Conservation (phyloP, 2,329 filamentous ascomycete species). For the Emergomyces africanus region DNA sequence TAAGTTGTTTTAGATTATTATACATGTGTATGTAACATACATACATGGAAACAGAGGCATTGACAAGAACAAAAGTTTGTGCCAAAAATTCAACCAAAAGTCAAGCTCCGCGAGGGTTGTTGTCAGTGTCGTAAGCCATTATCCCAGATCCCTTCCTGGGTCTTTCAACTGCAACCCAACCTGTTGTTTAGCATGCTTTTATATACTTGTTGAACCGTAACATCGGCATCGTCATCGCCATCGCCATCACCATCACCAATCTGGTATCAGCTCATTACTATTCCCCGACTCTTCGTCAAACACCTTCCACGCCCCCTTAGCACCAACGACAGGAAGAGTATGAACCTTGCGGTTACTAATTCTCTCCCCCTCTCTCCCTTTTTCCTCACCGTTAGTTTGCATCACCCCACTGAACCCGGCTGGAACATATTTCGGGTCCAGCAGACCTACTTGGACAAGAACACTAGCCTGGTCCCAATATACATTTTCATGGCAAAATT, state of each 20-base stretch:
- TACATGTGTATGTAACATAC: neutral
- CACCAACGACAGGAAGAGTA: conserved; percentile 24
- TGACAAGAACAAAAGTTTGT: neutral
- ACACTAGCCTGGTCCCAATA: conserved; percentile 54
- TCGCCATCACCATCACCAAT: neutral
- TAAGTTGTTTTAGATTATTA: neutral
- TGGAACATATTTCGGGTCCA: conserved; percentile 43
- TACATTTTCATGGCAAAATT: conserved; percentile 41
- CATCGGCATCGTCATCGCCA: neutral
- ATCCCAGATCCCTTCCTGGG: neutral
- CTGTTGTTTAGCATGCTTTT: neutral
- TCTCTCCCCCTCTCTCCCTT: conserved; percentile 1
- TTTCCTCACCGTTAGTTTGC: conserved; percentile 4
- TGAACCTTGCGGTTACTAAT: conserved; percentile 9
- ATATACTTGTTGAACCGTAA: neutral
- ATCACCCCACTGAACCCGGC: conserved; percentile 20
- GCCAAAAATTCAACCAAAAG: neutral
- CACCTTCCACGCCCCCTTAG: conserved; percentile 22
- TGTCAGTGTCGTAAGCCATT: neutral
- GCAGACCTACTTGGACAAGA: conserved; percentile 44
- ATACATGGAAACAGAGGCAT: neutral
- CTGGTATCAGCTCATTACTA: conserved; percentile 5
- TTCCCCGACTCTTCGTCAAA: conserved; percentile 16
- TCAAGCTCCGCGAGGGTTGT: neutral
- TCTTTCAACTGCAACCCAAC: neutral